Base-by-base conservation (phyloP, 163 green algal species). In the Coccomyxa subellipsoidea region DNA sequence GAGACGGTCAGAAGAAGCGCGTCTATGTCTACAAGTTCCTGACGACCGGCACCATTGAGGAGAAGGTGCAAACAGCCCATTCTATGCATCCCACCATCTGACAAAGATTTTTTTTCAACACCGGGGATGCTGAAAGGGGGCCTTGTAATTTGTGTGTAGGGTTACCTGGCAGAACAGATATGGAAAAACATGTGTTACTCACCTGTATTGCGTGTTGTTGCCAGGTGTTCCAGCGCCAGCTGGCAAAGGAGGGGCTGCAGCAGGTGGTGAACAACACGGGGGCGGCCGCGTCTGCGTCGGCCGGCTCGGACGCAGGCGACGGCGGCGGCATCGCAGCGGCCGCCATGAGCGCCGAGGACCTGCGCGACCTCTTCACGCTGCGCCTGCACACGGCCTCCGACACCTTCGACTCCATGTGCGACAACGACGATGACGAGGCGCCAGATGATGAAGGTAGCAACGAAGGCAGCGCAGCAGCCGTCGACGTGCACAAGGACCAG, bases 21-120 rank as follows among this genome's bases (percentile, higher is more conserved):
- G 95, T 99, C 40, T 99, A 95, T 83, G 93, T 99, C 66, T 99
- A 99, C 90, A 91, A 96, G 70, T 96, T 99, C 86, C 87, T 99
- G 54, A 90, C 96, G 0, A 96, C 93, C 0, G 97, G 95, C 53
- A 97, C 94, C n/a, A 98, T 99, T 77, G 97, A 99, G 83, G 97
- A 99, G 86, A 99, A 99, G 93, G 92, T 96, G 31, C 54, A 40
- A 7, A 2, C 47, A 59, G 0, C 12, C 47, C 47, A 59, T 39
- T 31, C 34, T 10, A 3, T 54, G 34, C 35, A 31, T n/a, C n/a
- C n/a, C n/a, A n/a, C n/a, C n/a, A n/a, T n/a, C n/a, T n/a, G n/a
- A n/a, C n/a, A n/a, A n/a, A n/a, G n/a, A n/a, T n/a, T n/a, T n/a
- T n/a, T n/a, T n/a, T n/a, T n/a, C n/a, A n/a, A n/a, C n/a, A n/a